Percentiles rank a stretch among this genome's conserved stretches.
Evolutionary conservation across 345 rosid genomes (phyloP).

Genomic region (Eucalyptus polyanthemos): DNA sequence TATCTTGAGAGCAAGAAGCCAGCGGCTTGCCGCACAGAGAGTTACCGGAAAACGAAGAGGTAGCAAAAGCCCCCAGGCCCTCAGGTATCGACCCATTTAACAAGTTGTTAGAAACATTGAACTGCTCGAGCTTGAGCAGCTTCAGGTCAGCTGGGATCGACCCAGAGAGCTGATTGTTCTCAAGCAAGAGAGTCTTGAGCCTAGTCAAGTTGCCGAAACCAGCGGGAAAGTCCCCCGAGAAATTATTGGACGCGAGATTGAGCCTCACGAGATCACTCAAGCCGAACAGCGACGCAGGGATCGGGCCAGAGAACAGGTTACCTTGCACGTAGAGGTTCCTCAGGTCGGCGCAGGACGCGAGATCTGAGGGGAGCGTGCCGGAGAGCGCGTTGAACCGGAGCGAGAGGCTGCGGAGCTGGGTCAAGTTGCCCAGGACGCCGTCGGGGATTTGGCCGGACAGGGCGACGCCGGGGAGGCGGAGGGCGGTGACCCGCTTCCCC

Average conservation of each 20-base stretch:
- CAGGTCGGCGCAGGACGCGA: slow-evolving; percentile 12
- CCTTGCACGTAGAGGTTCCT: slow-evolving; percentile 35
- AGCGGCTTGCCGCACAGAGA: slow-evolving; percentile 82
- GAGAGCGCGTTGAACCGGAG: slow-evolving; percentile 28
- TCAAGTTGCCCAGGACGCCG: slow-evolving; percentile 23
- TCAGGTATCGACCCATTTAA: slow-evolving; percentile 71
- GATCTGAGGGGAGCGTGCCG: slow-evolving; percentile 33
- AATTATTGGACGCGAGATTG: slow-evolving; percentile 57
- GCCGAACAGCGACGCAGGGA: slow-evolving; percentile 26
- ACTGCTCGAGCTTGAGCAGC: slow-evolving; percentile 18
- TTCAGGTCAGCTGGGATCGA: slow-evolving; percentile 31
- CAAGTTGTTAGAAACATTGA: slow-evolving; percentile 25
- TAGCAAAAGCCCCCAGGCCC: slow-evolving; percentile 21
- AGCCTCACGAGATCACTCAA: slow-evolving; percentile 54
- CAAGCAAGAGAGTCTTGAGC: slow-evolving; percentile 58
- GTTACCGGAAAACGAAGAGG: slow-evolving; percentile 55
- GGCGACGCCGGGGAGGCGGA: slow-evolving; percentile 25
- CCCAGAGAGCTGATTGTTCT: slow-evolving; percentile 62
- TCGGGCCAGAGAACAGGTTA: slow-evolving; percentile 24
- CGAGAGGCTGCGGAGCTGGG: slow-evolving; percentile 25
- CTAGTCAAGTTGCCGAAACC: slow-evolving; percentile 59
- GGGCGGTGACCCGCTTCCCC: slow-evolving; percentile 8
- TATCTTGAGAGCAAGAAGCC: slow-evolving; percentile 3
- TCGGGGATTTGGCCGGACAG: slow-evolving; percentile 19
- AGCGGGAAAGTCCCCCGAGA: slow-evolving; percentile 52